Evolutionary conservation across 2,329 filamentous ascomycete genomes (phyloP).

Genomic region (Lachnellula willkommii): DNA sequence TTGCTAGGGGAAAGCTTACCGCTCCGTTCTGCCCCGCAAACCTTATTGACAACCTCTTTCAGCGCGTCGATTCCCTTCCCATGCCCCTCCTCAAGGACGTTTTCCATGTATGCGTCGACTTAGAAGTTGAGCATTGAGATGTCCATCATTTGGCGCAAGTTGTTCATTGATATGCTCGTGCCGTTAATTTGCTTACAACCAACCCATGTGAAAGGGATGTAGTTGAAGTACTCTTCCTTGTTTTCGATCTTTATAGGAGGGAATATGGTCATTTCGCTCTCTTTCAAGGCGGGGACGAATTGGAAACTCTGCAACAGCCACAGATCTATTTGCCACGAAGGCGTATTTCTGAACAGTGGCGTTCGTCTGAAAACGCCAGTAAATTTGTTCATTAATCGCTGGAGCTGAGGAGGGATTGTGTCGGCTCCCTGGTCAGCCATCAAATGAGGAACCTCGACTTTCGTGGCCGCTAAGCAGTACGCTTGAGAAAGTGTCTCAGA

Average conservation of each 20-base stretch:
- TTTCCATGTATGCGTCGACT: constrained; percentile 4
- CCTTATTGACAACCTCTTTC: too few species aligned
- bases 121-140: constrained; percentile 2
- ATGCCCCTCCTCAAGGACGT: too few species aligned
- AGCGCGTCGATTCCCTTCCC: too few species aligned
- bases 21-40: too few species aligned
- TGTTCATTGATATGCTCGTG: background rate
- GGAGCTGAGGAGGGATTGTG: too few species aligned
- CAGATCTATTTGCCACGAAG: background rate
- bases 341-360: background rate
- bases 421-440: too few species aligned
- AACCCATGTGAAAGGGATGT: constrained; percentile 4
- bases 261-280: background rate
- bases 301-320: background rate
- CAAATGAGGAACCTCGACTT: background rate
- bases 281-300: background rate
- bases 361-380: background rate
- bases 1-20: too few species aligned
- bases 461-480: background rate
- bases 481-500: background rate
- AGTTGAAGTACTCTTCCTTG: constrained; percentile 1
- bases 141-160: constrained; percentile 4
- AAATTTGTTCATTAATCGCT: background rate
- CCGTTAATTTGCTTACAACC: background rate
- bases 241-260: background rate